A percentile compares a stretch with the other conserved stretches of the same genome.
Evolutionary conservation across 2,329 filamentous ascomycete species (phyloP).

Genomic region (Graphilbum fragrans): DNA sequence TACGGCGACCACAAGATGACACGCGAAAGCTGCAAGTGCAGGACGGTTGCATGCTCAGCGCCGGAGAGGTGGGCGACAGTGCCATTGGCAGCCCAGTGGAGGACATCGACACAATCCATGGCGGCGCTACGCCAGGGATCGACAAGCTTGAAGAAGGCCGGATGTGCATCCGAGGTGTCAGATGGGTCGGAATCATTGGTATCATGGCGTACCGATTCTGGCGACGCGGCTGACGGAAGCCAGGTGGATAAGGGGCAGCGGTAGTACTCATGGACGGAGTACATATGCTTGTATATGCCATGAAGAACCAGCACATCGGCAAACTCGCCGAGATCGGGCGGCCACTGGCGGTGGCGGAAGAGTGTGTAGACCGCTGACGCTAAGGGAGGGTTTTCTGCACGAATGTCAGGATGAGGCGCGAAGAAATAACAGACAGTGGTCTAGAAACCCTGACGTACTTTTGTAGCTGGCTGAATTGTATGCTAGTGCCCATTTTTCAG

Average conservation of each 20-base stretch:
- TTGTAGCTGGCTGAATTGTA: neutral
- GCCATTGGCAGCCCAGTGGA: slow-evolving; percentile 43
- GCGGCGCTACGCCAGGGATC: slow-evolving; percentile 29
- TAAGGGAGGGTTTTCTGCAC: slow-evolving; percentile 3
- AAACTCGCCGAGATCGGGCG: slow-evolving; percentile 6
- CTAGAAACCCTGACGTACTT: neutral
- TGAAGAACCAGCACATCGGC: slow-evolving; percentile 4
- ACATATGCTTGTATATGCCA: slow-evolving; percentile 6
- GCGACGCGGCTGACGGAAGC: slow-evolving; percentile 11
- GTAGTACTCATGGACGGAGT: slow-evolving; percentile 7
- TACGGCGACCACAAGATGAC: slow-evolving; percentile 38
- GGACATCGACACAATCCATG: slow-evolving; percentile 37
- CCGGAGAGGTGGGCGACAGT: neutral
- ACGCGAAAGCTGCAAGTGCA: slow-evolving; percentile 42
- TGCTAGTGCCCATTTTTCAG: neutral
- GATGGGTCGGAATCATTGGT: too few species aligned
- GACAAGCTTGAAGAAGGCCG: slow-evolving; percentile 5
- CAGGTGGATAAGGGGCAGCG: slow-evolving; percentile 9
- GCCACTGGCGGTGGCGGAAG: slow-evolving; percentile 1
- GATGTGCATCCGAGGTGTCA: neutral
- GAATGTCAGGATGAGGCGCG: too few species aligned
- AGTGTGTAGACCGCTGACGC: slow-evolving; percentile 1
- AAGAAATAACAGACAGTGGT: too few species aligned
- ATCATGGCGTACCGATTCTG: neutral
- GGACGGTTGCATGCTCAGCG: slow-evolving; percentile 34